Evolutionary conservation across 305 asterid species (phyloP).

Genomic region (Rubia peregrina): DNA sequence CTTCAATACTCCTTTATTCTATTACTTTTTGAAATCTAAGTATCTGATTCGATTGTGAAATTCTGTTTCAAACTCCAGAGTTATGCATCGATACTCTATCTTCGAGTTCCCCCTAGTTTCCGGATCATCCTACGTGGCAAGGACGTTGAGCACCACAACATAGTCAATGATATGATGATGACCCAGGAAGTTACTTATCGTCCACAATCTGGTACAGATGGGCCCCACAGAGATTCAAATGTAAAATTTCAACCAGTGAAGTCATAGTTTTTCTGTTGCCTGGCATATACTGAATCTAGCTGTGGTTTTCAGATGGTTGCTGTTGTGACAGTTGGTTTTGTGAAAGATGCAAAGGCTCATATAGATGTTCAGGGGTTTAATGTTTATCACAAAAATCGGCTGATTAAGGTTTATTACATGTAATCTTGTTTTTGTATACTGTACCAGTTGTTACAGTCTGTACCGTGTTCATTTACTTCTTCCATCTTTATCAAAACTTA

Average conservation of each 20-base stretch:
- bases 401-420: slow-evolving; percentile 57
- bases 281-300: slow-evolving; percentile 17
- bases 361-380: slow-evolving; percentile 98
- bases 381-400: slow-evolving; percentile 94
- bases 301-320: slow-evolving; percentile 65
- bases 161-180: slow-evolving; percentile 99
- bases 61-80: slow-evolving; percentile 47
- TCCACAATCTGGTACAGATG: slow-evolving; percentile 78
- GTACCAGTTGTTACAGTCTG: not conserved
- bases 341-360: slow-evolving; percentile 87
- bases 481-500: slow-evolving; percentile 1
- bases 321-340: slow-evolving; percentile 86
- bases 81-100: slow-evolving; percentile 92
- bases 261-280: slow-evolving; percentile 10
- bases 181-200: slow-evolving; percentile 84
- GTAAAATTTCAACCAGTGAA: slow-evolving; percentile 34
- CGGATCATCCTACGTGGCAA: slow-evolving; percentile 86
- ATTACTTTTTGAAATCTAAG: not conserved
- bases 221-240: slow-evolving; percentile 50
- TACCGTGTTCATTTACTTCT: not conserved
- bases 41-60: not conserved
- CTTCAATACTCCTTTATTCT: not conserved
- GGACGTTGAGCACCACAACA: slow-evolving; percentile 91
- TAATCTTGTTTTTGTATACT: not conserved
- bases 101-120: slow-evolving; percentile 71